These are phyloP conservation scores for Batrachochytrium dendrobatidis DNA, from an alignment of 371 early-diverging fungal genomes.

Conservation along the genomic window DNA sequence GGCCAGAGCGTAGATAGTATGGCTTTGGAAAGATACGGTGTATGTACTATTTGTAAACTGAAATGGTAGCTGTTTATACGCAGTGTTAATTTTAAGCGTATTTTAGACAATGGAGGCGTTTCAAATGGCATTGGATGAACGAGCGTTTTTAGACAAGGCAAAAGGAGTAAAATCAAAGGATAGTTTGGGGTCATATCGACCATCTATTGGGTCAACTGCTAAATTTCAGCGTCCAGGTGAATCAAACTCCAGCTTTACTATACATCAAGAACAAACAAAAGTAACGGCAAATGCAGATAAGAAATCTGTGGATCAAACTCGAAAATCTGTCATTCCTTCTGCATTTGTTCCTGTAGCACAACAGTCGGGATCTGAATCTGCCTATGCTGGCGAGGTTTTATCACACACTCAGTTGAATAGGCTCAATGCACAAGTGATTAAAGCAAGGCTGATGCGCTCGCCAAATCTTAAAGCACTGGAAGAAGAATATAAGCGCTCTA, in stretches of 20 bases:
- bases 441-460: conserved; percentile 65
- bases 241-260: neutral
- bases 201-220: conserved; percentile 13
- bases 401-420: conserved; percentile 84
- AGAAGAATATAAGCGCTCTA: conserved; percentile 51
- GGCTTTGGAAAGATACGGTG: conserved; percentile 62
- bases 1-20: conserved; percentile 55
- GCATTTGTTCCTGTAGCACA: neutral
- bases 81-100: conserved; percentile 5
- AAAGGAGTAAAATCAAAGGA: neutral
- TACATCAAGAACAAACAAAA: neutral
- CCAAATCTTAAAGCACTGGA: conserved; percentile 62
- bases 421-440: conserved; percentile 70
- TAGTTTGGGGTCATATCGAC: conserved; percentile 14
- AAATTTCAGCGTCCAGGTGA: neutral
- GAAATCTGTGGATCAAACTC: neutral
- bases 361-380: too few relatives aligned
- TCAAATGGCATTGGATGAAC: conserved; percentile 57
- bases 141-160: conserved; percentile 51
- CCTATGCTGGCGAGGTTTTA: too few relatives aligned
- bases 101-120: conserved; percentile 55
- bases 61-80: neutral
- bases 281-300: too few relatives aligned
- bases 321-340: conserved; percentile 7
- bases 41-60: conserved; percentile 8